Conservation (phyloP, 352 stramenopile species). For the Phytophthora citrophthora region DNA sequence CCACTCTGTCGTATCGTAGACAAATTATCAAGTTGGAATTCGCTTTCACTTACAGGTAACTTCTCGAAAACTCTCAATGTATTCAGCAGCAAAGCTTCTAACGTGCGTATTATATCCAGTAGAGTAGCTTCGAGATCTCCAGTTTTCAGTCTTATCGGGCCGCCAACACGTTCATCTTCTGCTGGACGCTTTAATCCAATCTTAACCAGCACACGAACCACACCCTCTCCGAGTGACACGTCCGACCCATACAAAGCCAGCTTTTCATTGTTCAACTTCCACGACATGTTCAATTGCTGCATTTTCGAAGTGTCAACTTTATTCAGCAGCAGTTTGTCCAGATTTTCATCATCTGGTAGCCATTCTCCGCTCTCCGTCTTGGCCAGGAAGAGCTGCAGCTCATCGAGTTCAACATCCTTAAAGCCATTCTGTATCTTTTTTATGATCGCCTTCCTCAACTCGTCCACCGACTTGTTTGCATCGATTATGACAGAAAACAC, state of each 20-base stretch:
- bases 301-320: not conserved
- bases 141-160: too few relatives aligned
- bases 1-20: not conserved
- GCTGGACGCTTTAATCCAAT: too few relatives aligned
- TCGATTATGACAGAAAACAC: not conserved
- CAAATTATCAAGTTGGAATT: slow-evolving; percentile 2
- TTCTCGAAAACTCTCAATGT: too few relatives aligned
- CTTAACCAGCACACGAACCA: too few relatives aligned
- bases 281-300: too few relatives aligned
- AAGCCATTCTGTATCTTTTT: not conserved
- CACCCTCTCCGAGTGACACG: too few relatives aligned
- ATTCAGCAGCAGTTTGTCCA: not conserved
- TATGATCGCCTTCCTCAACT: not conserved
- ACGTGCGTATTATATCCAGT: too few relatives aligned
- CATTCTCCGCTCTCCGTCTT: not conserved
- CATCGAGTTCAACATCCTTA: not conserved
- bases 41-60: not conserved
- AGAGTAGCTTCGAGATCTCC: too few relatives aligned
- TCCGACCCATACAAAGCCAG: too few relatives aligned
- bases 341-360: not conserved
- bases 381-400: slow-evolving; percentile 4
- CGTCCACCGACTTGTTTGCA: not conserved
- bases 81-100: too few relatives aligned
- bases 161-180: too few relatives aligned
- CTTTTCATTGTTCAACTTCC: too few relatives aligned